These are phyloP conservation scores for Linum tenue DNA, from an alignment of 345 rosid genomes.

Conservation along the genomic window DNA sequence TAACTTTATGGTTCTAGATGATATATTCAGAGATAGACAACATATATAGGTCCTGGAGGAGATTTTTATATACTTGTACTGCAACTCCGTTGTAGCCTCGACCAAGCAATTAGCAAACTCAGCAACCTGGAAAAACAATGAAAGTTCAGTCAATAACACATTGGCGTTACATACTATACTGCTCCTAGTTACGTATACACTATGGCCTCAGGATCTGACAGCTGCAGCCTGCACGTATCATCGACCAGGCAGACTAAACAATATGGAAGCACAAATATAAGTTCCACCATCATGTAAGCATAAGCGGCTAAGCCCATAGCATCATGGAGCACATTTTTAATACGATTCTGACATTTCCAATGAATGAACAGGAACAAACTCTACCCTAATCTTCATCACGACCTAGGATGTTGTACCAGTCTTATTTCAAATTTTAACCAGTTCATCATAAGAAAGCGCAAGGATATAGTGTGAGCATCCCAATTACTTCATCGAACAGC, in stretches of 20 bases:
- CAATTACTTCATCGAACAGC: background rate
- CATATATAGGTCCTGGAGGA: conserved; percentile 1
- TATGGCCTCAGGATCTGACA: background rate
- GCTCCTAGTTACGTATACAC: no score
- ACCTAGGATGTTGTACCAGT: background rate
- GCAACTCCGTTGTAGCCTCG: conserved; percentile 65
- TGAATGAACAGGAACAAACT: background rate
- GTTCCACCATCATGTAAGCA: background rate
- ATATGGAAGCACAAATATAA: background rate
- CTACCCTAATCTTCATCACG: background rate
- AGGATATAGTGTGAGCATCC: no score
- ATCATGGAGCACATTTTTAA: background rate
- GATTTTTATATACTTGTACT: conserved; percentile 54
- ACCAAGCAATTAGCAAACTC: conserved; percentile 78
- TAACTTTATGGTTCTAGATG: background rate
- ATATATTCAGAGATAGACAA: background rate
- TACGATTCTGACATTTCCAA: background rate
- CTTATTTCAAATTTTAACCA: background rate
- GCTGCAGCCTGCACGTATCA: no score
- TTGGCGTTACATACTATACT: no score
- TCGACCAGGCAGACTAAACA: background rate
- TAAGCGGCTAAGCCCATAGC: background rate
- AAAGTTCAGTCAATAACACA: no score
- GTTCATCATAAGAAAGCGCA: background rate
- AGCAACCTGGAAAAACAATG: conserved; percentile 49